These are phyloP conservation scores for Geranium brycei DNA, from an alignment of 345 rosid species.

Conservation along the genomic window DNA sequence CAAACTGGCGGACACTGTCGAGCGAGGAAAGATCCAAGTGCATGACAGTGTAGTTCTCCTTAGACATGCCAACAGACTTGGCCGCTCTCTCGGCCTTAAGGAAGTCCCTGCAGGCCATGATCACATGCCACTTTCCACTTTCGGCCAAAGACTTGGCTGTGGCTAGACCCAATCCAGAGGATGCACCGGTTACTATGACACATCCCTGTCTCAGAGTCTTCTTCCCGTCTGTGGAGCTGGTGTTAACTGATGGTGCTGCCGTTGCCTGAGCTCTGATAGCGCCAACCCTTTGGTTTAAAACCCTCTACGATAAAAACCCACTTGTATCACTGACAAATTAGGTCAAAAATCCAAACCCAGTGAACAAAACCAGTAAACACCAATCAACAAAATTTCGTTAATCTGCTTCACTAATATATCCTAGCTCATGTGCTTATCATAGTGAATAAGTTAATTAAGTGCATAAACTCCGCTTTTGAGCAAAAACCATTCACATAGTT, in stretches of 20 bases:
- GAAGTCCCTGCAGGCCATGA: conserved; percentile 93
- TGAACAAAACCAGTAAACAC: not conserved
- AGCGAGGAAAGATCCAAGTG: conserved; percentile 90
- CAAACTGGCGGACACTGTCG: conserved; percentile 83
- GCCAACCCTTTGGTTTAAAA: conserved; percentile 27
- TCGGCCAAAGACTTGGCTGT: conserved; percentile 79
- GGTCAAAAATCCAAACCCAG: not conserved
- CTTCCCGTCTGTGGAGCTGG: conserved; percentile 39
- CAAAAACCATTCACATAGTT: too few species aligned
- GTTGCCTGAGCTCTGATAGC: conserved; percentile 51
- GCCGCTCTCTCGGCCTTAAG: conserved; percentile 88
- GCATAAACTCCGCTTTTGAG: too few species aligned
- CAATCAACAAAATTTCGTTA: too few species aligned
- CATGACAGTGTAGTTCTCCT: conserved; percentile 76
- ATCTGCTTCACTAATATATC: too few species aligned
- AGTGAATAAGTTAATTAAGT: too few species aligned
- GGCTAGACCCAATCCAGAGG: conserved; percentile 79
- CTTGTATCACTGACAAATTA: not conserved
- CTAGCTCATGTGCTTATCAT: too few species aligned
- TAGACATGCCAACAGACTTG: conserved; percentile 61
- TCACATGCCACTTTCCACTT: conserved; percentile 74
- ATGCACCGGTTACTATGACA: conserved; percentile 70
- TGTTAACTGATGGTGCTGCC: conserved; percentile 45
- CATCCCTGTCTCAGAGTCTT: conserved; percentile 66
- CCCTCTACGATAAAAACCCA: conserved; percentile 27